A percentile compares a stretch with the other conserved stretches of the same genome.
Conservation (phyloP, 2,329 filamentous ascomycete species). For the Aspergillaceae sp. region DNA sequence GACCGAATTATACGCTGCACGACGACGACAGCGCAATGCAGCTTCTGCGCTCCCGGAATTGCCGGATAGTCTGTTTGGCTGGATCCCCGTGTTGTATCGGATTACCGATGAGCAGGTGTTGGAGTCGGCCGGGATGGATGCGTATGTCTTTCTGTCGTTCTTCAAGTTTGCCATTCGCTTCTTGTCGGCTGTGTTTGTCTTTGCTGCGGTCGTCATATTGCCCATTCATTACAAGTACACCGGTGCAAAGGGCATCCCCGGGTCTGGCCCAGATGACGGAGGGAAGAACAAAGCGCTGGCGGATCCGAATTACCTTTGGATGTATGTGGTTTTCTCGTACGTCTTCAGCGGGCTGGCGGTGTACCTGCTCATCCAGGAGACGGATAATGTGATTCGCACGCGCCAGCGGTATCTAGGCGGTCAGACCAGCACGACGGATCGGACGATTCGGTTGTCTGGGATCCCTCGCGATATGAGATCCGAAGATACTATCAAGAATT, state of each 20-base stretch:
- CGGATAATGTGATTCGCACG: slow-evolving; percentile 72
- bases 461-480: slow-evolving; percentile 72
- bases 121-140: slow-evolving; percentile 83
- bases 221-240: slow-evolving; percentile 70
- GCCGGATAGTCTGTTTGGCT: slow-evolving; percentile 78
- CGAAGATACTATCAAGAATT: slow-evolving; percentile 72
- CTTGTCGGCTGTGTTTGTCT: slow-evolving; percentile 68
- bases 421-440: slow-evolving; percentile 91
- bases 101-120: slow-evolving; percentile 86
- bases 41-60: slow-evolving; percentile 63
- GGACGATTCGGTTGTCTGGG: slow-evolving; percentile 83
- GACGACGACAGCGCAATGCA: slow-evolving; percentile 65
- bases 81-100: slow-evolving; percentile 77
- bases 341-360: slow-evolving; percentile 76
- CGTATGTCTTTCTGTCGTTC: slow-evolving; percentile 90
- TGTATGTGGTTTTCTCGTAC: slow-evolving; percentile 91
- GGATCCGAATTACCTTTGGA: slow-evolving; percentile 64
- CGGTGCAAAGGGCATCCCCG: slow-evolving; percentile 33
- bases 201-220: slow-evolving; percentile 69
- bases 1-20: slow-evolving; percentile 81
- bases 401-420: slow-evolving; percentile 86
- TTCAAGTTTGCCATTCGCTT: slow-evolving; percentile 92
- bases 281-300: slow-evolving; percentile 26
- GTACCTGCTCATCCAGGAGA: slow-evolving; percentile 75
- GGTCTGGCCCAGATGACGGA: slow-evolving; percentile 26